These are phyloP conservation scores for Collybia sordida DNA, from an alignment of 768 basidiomycete genomes.

Conservation along the genomic window DNA sequence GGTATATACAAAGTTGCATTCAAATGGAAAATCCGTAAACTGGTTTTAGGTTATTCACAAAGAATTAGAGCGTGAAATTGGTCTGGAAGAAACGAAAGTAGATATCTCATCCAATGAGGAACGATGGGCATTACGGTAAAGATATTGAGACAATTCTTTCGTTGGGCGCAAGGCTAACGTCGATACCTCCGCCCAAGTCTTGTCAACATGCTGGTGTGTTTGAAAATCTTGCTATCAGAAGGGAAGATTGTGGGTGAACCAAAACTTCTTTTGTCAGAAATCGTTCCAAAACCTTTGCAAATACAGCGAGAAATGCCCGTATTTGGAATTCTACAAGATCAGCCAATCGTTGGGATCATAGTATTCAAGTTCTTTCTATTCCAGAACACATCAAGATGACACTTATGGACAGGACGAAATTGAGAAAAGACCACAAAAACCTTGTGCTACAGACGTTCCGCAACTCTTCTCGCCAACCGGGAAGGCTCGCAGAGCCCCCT, in stretches of 20 bases:
- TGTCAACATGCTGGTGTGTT: conserved; percentile 66
- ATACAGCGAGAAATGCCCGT: conserved; percentile 80
- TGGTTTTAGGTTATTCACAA: conserved; percentile 66
- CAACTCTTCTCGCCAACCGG: conserved; percentile 6
- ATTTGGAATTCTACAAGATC: conserved; percentile 67
- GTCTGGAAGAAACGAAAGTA: conserved; percentile 55
- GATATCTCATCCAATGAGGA: conserved; percentile 59
- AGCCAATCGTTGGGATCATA: conserved; percentile 73
- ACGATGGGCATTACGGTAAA: conserved; percentile 72
- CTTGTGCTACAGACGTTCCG: not conserved
- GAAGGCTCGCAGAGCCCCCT: conserved; percentile 17
- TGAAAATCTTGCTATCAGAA: conserved; percentile 48
- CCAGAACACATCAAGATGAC: not conserved
- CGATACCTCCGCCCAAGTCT: conserved; percentile 42
- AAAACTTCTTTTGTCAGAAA: not conserved
- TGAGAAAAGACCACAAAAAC: conserved; percentile 22
- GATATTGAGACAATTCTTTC: not conserved
- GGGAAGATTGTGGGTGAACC: conserved; percentile 51
- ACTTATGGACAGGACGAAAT: conserved; percentile 50
- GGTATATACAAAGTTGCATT: conserved; percentile 33
- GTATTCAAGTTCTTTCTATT: conserved; percentile 35
- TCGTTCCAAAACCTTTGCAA: not conserved
- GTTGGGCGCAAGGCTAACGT: not conserved
- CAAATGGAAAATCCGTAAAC: not conserved
- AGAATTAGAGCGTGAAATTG: conserved; percentile 71